phyloP scores from a whole-genome alignment of 2,329 filamentous ascomycete species.

The Penicillium griseofulvum region DNA sequence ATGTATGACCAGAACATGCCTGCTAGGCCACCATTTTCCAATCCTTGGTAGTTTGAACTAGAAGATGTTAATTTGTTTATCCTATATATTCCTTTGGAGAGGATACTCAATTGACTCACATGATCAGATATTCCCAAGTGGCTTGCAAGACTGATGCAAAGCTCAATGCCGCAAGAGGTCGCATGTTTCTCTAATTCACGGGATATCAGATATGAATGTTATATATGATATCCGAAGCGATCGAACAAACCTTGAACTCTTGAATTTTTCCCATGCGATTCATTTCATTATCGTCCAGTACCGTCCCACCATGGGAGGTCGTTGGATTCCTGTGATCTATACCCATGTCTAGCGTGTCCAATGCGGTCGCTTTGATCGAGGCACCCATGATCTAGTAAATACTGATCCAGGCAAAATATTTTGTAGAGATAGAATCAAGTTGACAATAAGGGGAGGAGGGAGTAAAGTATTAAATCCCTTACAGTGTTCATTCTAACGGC shows the following conservation, averaged over 20 bases:
- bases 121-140: slow-evolving; percentile 37
- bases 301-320: slow-evolving; percentile 9
- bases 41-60: slow-evolving; percentile 25
- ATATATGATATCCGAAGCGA: not conserved
- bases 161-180: slow-evolving; percentile 34
- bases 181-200: slow-evolving; percentile 29
- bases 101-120: slow-evolving; percentile 16
- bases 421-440: not conserved
- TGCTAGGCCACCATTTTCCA: slow-evolving; percentile 27
- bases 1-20: slow-evolving; percentile 34
- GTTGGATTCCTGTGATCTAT: not conserved
- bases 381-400: not conserved
- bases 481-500: not conserved
- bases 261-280: slow-evolving; percentile 31
- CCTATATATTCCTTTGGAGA: not conserved
- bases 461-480: not conserved
- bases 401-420: not conserved
- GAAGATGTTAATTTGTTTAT: not conserved
- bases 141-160: slow-evolving; percentile 38
- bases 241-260: slow-evolving; percentile 20
- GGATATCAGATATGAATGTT: not conserved
- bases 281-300: slow-evolving; percentile 28
- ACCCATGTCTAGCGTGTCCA: slow-evolving; percentile 12
- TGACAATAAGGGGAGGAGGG: not conserved
- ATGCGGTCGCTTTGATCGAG: not conserved